Evolutionary conservation across 345 rosid genomes (phyloP), one percentile per base, ranked within the genome.

Genomic region (Salix arbutifolia): DNA sequence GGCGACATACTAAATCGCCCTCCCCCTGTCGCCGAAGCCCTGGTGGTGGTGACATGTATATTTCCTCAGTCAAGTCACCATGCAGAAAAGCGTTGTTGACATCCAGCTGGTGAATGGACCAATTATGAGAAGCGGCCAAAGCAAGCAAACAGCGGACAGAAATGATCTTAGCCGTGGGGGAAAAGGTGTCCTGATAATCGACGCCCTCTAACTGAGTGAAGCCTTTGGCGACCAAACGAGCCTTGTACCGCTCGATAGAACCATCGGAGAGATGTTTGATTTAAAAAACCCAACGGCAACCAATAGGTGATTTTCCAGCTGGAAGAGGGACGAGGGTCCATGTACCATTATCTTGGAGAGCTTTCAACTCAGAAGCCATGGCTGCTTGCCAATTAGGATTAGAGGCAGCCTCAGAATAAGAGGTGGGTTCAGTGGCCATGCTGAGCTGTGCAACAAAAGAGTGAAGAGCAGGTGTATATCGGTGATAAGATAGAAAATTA

Each of bases 261-360:
- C 71, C 53, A 3, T 68, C 53, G 0, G 28, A 18, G 0, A 13
- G 19, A 0, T 44, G 48, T 0, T 68, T 68, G 2, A 68, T 5
- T 40, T 68, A 21, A 16, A 5, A 38, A 0, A 68, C 48, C 71
- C 71, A 68, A 0, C 44, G 52, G 11, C 28, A 68, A 0, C 48
- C 42, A 10, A 35, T 33, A 4, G 12, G 21, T 10, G 53, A 9
- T 5, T 65, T 65, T 0, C 68, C 68, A 0, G 0, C 0, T 0
- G n/a, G n/a, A 6, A 50, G 58, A 68, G 71, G 4, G 1, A 52
- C 40, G 23, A 68, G 71, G 7, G 71, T 38, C 71, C 71, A 68
- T 3, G 53, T 68, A 2, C 50, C 26, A 33, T 68, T 68, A 0
- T 40, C 14, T 3, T 68, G 12, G 3, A 68, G 71, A 8, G 71